phyloP scores from a whole-genome alignment of 2,329 filamentous ascomycete species.

The Aspergillus sp. region DNA sequence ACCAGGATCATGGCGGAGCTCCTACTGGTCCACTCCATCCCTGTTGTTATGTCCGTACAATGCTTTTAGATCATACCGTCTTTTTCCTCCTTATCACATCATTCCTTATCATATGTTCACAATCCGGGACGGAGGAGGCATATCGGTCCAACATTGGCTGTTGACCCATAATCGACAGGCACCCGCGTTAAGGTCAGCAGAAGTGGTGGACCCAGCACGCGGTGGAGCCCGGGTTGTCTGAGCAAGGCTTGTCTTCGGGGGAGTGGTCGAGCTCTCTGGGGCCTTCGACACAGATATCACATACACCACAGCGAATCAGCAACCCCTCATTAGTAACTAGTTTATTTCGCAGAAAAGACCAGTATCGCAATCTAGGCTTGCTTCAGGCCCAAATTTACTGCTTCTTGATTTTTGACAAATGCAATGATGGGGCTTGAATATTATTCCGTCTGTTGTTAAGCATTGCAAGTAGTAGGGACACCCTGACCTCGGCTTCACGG shows the following conservation, averaged over 20 bases:
- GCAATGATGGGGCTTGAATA: not conserved
- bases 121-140: not conserved
- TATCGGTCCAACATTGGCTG: not conserved
- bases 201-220: not conserved
- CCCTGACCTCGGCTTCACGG: slow-evolving; percentile 10
- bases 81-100: slow-evolving; percentile 6
- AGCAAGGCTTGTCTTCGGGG: slow-evolving; percentile 6
- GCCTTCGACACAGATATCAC: not conserved
- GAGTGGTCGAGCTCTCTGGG: not conserved
- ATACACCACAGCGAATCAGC: not conserved
- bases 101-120: slow-evolving; percentile 8
- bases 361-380: not conserved
- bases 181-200: slow-evolving; percentile 7
- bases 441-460: slow-evolving; percentile 5
- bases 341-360: too few relatives aligned
- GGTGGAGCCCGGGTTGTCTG: slow-evolving; percentile 7
- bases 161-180: slow-evolving; percentile 9
- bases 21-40: slow-evolving; percentile 1
- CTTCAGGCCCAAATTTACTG: not conserved
- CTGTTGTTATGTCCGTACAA: not conserved
- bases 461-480: slow-evolving; percentile 1
- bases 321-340: not conserved
- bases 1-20: slow-evolving; percentile 7
- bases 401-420: not conserved
- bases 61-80: slow-evolving; percentile 3